A percentile compares a stretch with the other conserved stretches of the same genome.
These are phyloP conservation scores for Xerocomus potaroensis DNA, from an alignment of 768 basidiomycete species.

Conservation along the genomic window DNA sequence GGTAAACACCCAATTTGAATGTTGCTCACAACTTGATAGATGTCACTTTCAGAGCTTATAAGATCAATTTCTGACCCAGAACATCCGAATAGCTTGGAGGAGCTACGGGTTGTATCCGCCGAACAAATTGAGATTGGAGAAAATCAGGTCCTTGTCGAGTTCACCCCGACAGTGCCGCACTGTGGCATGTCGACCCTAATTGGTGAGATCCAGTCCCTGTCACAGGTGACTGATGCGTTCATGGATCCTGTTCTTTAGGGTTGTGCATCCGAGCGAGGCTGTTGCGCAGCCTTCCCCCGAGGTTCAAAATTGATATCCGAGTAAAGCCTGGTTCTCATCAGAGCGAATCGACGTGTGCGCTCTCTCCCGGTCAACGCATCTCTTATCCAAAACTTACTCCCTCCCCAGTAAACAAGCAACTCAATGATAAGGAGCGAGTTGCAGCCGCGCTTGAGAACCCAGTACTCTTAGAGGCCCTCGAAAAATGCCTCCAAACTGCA, in stretches of 20 bases:
- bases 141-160: constrained; percentile 82
- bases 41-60: constrained; percentile 65
- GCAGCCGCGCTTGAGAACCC: constrained; percentile 95
- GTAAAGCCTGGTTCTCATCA: constrained; percentile 96
- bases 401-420: constrained; percentile 86
- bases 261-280: constrained; percentile 94
- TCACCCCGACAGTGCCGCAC: constrained; percentile 96
- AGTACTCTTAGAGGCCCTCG: constrained; percentile 79
- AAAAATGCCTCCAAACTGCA: constrained; percentile 66
- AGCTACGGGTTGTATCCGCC: constrained; percentile 90
- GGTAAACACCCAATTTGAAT: constrained; percentile 43
- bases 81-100: constrained; percentile 90
- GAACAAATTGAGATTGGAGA: constrained; percentile 66
- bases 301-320: constrained; percentile 92
- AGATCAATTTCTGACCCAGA: constrained; percentile 93
- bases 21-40: background rate
- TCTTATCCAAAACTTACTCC: background rate
- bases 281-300: constrained; percentile 80
- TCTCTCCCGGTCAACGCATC: background rate
- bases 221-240: background rate
- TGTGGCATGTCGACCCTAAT: constrained; percentile 98
- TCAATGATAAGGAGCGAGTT: constrained; percentile 98
- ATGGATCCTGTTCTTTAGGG: constrained; percentile 35
- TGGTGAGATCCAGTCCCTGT: constrained; percentile 41
- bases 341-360: constrained; percentile 82